phyloP scores from a whole-genome alignment of 1,139 yeast species.

The Suhomyces panamericanus region DNA sequence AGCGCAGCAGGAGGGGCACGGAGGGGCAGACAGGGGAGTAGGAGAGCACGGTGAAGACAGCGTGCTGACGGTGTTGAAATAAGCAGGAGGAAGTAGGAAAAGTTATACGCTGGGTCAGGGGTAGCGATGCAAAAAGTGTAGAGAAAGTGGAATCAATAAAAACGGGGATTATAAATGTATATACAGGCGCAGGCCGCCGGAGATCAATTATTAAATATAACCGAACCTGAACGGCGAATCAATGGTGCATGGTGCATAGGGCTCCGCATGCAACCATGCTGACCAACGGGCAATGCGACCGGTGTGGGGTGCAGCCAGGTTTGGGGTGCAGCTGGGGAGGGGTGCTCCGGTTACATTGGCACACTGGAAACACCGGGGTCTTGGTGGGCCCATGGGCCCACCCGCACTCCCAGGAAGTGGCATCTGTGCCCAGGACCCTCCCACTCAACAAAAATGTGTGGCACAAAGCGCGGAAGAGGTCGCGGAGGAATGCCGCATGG shows the following conservation, averaged over 20 bases:
- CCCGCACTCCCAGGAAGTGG: not conserved
- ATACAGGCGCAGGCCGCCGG: not conserved
- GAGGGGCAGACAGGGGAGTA: not conserved
- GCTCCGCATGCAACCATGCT: not conserved
- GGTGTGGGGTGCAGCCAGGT: not conserved
- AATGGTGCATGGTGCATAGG: not conserved
- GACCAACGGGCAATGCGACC: no score
- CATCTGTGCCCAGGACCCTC: not conserved
- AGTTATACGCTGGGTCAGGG: not conserved
- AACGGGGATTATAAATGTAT: not conserved
- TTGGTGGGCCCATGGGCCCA: not conserved
- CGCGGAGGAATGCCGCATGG: not conserved
- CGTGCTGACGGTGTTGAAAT: not conserved
- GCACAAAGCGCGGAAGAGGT: not conserved
- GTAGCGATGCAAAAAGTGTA: not conserved
- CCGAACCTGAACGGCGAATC: conserved; percentile 1
- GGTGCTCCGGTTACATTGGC: not conserved
- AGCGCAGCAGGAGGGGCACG: not conserved
- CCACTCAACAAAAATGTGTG: not conserved
- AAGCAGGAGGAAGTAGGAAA: not conserved
- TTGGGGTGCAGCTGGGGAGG: not conserved
- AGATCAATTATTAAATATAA: conserved; percentile 1
- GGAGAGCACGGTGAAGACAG: not conserved
- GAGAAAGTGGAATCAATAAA: not conserved
- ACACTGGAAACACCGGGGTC: not conserved